Evolutionary conservation across 495 filamentous ascomycete species (phyloP).

Genomic region (Barbatosphaeria neglecta): DNA sequence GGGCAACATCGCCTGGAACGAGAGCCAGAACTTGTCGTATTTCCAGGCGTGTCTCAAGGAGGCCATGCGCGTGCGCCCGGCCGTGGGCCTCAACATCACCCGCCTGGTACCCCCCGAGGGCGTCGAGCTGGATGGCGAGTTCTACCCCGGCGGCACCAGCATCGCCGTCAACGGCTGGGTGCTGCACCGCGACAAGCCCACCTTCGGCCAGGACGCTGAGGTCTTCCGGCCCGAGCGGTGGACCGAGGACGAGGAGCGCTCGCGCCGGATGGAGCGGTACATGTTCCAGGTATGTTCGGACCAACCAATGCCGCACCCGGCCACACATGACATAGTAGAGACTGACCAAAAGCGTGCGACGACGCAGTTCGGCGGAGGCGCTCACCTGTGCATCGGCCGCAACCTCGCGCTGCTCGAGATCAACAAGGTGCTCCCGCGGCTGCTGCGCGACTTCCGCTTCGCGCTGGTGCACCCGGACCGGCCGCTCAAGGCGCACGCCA

Average conservation of each 20-base stretch:
- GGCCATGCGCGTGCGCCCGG: constrained; percentile 52
- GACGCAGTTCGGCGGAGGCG: constrained; percentile 39
- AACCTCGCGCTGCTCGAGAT: constrained; percentile 46
- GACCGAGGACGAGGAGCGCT: constrained; percentile 40
- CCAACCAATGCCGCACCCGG: neutral
- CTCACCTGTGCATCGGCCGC: constrained; percentile 42
- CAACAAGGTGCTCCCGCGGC: constrained; percentile 41
- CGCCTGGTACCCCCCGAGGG: constrained; percentile 42
- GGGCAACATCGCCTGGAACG: constrained; percentile 33
- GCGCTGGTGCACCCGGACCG: constrained; percentile 32
- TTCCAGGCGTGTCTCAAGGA: constrained; percentile 58
- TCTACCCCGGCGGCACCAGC: constrained; percentile 38
- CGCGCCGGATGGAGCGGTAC: constrained; percentile 34
- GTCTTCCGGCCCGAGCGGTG: constrained; percentile 53
- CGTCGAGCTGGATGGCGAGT: constrained; percentile 38
- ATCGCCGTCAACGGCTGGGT: constrained; percentile 46
- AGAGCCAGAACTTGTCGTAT: constrained; percentile 40
- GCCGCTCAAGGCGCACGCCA: constrained; percentile 35
- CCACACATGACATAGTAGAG: no score
- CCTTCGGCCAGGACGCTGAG: constrained; percentile 56
- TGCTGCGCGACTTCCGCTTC: constrained; percentile 40
- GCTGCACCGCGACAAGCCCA: constrained; percentile 34
- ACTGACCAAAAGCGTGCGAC: neutral
- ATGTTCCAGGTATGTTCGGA: constrained; percentile 35
- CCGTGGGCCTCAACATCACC: constrained; percentile 44